A percentile compares a stretch with the other conserved stretches of the same genome.
phyloP scores from a whole-genome alignment of 208 protist species.

The Crithidia fasciculata region DNA sequence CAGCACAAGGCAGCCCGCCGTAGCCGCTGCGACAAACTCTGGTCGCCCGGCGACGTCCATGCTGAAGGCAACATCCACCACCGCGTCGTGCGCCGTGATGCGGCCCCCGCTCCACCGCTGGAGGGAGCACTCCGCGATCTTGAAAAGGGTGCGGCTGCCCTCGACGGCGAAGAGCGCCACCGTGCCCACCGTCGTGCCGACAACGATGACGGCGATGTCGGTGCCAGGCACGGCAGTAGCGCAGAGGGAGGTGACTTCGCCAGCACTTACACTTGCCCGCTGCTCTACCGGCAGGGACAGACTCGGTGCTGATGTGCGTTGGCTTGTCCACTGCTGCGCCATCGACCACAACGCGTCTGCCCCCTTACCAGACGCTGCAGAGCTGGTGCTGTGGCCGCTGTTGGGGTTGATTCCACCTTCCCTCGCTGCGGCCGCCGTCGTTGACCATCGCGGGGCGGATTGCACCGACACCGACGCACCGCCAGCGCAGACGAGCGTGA shows the following conservation, averaged over 20 bases:
- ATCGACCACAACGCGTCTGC: not conserved
- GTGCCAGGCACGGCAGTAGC: slow-evolving; percentile 45
- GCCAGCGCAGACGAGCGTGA: slow-evolving; percentile 22
- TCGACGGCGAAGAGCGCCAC: slow-evolving; percentile 55
- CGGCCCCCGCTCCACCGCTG: slow-evolving; percentile 32
- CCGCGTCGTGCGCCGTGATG: slow-evolving; percentile 38
- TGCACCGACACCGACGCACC: slow-evolving; percentile 30
- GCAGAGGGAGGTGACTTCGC: slow-evolving; percentile 47
- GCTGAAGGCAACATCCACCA: slow-evolving; percentile 55
- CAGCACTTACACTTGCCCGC: slow-evolving; percentile 11
- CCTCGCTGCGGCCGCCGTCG: not conserved
- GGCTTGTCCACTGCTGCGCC: not conserved
- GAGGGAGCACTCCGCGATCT: slow-evolving; percentile 46
- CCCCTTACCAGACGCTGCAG: slow-evolving; percentile 16
- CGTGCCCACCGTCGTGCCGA: slow-evolving; percentile 59
- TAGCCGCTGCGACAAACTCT: slow-evolving; percentile 64
- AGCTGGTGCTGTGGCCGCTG: not conserved
- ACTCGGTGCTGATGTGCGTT: not conserved
- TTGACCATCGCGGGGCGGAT: slow-evolving; percentile 13
- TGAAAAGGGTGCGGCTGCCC: slow-evolving; percentile 32
- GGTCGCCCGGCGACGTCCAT: slow-evolving; percentile 66
- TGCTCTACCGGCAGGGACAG: slow-evolving; percentile 15
- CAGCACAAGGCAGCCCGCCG: slow-evolving; percentile 45
- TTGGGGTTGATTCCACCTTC: no score
- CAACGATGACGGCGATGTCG: slow-evolving; percentile 50